Percentiles rank a stretch among this genome's conserved stretches.
phyloP scores from a whole-genome alignment of 106 monocot genomes.

The Acorus calamus region DNA sequence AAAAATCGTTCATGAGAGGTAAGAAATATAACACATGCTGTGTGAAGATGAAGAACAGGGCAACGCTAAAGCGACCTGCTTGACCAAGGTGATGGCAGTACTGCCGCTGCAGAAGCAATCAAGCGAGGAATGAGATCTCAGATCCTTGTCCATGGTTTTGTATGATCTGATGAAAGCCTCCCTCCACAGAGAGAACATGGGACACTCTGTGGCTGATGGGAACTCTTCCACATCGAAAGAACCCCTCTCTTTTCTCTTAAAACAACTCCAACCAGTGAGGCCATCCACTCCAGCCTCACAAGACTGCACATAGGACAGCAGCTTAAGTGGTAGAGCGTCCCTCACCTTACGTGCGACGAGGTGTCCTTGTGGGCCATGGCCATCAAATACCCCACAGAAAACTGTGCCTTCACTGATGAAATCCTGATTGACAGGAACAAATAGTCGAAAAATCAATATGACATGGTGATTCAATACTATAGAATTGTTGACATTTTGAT shows the following conservation, averaged over 20 bases:
- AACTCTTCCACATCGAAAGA: too few species aligned
- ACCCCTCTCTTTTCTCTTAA: too few species aligned
- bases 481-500: too few species aligned
- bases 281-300: not conserved
- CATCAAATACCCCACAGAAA: conserved; percentile 38
- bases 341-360: conserved; percentile 24
- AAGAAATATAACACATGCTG: not conserved
- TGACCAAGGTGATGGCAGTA: conserved; percentile 26
- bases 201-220: not conserved
- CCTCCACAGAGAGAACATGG: conserved; percentile 14
- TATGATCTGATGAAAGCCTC: conserved; percentile 21
- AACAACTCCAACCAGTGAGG: too few species aligned
- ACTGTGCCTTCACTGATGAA: conserved; percentile 12
- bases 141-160: conserved; percentile 32
- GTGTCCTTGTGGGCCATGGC: conserved; percentile 33
- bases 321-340: conserved; percentile 15
- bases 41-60: not conserved
- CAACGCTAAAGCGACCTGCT: conserved; percentile 9
- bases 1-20: not conserved
- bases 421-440: conserved; percentile 9
- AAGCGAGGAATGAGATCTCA: conserved; percentile 14
- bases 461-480: too few species aligned
- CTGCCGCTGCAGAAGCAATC: conserved; percentile 47
- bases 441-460: not conserved
- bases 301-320: conserved; percentile 6